phyloP scores from a whole-genome alignment of 495 filamentous ascomycete species.

The Trichoderma virens region DNA sequence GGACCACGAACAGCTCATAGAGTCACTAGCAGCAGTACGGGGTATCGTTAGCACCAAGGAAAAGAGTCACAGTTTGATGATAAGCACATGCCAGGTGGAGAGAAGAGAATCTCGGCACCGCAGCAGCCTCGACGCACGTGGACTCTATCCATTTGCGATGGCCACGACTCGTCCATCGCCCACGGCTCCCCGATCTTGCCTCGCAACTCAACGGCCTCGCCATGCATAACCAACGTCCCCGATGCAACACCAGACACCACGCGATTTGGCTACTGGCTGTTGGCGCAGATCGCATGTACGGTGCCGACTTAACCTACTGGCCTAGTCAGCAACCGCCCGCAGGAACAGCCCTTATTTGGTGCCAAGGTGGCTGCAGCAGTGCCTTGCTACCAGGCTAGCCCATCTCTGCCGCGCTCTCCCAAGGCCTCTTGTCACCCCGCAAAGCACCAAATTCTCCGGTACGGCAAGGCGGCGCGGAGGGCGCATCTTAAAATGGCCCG shows the following conservation, averaged over 20 bases:
- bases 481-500: not conserved
- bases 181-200: too few relatives aligned
- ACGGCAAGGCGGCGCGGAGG: not conserved
- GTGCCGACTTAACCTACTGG: not conserved
- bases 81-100: conserved; percentile 2
- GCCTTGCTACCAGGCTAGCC: not conserved
- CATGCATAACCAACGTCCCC: not conserved
- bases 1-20: conserved; percentile 3
- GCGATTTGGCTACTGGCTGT: not conserved
- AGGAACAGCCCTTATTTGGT: not conserved
- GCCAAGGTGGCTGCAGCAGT: not conserved
- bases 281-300: not conserved
- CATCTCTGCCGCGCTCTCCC: not conserved
- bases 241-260: not conserved
- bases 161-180: not conserved
- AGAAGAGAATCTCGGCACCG: not conserved
- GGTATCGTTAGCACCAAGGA: not conserved
- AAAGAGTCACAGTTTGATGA: not conserved
- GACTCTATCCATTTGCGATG: not conserved
- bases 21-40: not conserved
- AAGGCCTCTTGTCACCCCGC: not conserved
- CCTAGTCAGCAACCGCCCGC: not conserved
- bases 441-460: not conserved
- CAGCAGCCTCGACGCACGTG: not conserved
- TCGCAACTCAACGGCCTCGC: not conserved